Evolutionary conservation across 1,139 yeast genomes (phyloP).

Genomic region (Yamadazyma atlantica): DNA sequence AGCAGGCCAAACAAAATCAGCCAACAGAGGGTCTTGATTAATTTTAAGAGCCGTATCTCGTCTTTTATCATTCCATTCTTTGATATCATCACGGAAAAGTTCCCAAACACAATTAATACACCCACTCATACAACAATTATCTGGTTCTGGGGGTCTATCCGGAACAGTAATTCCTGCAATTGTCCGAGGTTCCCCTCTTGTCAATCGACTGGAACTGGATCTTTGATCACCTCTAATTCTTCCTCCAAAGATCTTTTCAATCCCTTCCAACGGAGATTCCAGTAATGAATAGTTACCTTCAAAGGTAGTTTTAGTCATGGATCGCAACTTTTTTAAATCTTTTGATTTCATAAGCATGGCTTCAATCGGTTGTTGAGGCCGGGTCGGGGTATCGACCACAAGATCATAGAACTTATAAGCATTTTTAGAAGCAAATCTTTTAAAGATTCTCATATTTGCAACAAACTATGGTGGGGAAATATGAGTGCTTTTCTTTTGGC

Average conservation of each 20-base stretch:
- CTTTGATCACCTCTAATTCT: constrained; percentile 56
- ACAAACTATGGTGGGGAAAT: background rate
- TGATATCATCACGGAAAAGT: constrained; percentile 79
- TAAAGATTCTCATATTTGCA: background rate
- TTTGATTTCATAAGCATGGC: constrained; percentile 25
- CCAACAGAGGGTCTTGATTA: constrained; percentile 18
- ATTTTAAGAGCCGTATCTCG: constrained; percentile 60
- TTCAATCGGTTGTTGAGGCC: constrained; percentile 28
- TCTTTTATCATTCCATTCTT: constrained; percentile 71
- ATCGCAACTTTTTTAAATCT: constrained; percentile 21
- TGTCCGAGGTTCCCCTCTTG: constrained; percentile 37
- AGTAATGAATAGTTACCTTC: constrained; percentile 46
- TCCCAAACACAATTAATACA: constrained; percentile 98
- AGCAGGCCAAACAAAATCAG: constrained; percentile 72
- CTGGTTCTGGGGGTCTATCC: constrained; percentile 81
- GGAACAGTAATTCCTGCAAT: constrained; percentile 82
- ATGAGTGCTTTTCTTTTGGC: no score
- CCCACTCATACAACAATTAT: constrained; percentile 97
- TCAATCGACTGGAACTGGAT: constrained; percentile 48
- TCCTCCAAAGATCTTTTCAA: constrained; percentile 56
- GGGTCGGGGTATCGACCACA: constrained; percentile 32
- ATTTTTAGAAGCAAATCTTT: background rate
- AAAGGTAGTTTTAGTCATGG: constrained; percentile 28
- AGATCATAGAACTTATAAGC: constrained; percentile 35
- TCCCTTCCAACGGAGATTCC: constrained; percentile 48